Evolutionary conservation across 495 filamentous ascomycete species (phyloP), one percentile per base, ranked within the genome.

Genomic region (Penicillium coffeae): DNA sequence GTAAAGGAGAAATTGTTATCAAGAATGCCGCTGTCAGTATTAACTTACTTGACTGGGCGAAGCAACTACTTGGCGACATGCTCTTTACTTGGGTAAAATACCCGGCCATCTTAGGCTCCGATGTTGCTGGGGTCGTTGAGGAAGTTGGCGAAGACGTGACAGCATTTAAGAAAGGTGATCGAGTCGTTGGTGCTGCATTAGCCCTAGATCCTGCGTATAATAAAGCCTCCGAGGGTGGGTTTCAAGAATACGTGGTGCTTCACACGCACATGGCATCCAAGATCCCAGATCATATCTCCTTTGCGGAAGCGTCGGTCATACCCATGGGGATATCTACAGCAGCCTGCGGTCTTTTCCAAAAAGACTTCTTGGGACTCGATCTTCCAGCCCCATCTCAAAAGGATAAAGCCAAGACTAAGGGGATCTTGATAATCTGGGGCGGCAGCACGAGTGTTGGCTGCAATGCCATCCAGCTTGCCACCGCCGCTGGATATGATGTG

Each of bases 391-490:
- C 18, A 6, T 16, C 27, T 3, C 18, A 27, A 20, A 2, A 12
- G 14, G 54, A 62, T 19, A 50, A 45, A 19, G 14, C 34, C 18
- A 59, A 58, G 0, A 56, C 61, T 1, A 67, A 51, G 1, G 69
- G 63, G 8, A 65, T 59, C 1, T 36, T 87, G 0, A 57, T 56
- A 1, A 38, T 56, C 8, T 52, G 41, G 37, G 82, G 82, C 21
- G 84, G 81, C 25, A 70, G 76, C 3, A 70, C 72, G 2, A 78
- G 75, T 22, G 78, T 86, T 5, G 84, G 84, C 8, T 65, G 71
- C 58, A 76, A 74, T 45, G 79, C 77, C 0, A 82, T 86, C 45
- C 85, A 87, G 56, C 74, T 85, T 16, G 80, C 78, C 3, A 63
- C 65, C 1, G 75, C 77, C 0, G 71, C 83, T 0, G 84, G 84